Conservation (phyloP, 768 basidiomycete species). For the Psilocybe subaeruginosa region DNA sequence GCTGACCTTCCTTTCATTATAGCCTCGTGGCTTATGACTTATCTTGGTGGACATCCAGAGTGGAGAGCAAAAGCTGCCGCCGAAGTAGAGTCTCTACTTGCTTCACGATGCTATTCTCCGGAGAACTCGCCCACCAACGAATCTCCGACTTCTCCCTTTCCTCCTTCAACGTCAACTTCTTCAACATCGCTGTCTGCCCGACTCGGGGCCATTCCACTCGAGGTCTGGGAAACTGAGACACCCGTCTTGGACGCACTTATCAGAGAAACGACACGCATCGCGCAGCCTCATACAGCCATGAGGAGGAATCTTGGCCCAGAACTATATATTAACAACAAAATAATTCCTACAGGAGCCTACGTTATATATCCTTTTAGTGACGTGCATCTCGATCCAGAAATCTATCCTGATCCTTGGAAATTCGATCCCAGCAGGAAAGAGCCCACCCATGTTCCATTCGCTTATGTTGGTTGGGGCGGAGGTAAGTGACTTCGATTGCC, state of each 20-base stretch:
- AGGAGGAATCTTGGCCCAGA: constrained; percentile 78
- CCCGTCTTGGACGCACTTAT: constrained; percentile 76
- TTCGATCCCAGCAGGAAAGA: constrained; percentile 68
- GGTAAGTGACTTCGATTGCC: constrained; percentile 62
- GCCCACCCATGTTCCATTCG: constrained; percentile 48
- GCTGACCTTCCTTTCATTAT: constrained; percentile 15
- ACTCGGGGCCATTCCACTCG: constrained; percentile 64
- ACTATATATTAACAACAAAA: constrained; percentile 66
- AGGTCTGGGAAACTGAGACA: constrained; percentile 70
- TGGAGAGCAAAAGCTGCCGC: constrained; percentile 64
- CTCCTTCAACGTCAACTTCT: constrained; percentile 5
- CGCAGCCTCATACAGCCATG: constrained; percentile 83
- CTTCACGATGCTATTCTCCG: constrained; percentile 34
- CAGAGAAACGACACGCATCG: constrained; percentile 76
- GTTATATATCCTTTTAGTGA: constrained; percentile 82
- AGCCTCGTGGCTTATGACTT: constrained; percentile 79
- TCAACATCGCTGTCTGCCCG: constrained; percentile 30
- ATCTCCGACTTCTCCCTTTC: constrained; percentile 9
- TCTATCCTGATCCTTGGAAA: constrained; percentile 79
- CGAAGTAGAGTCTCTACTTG: constrained; percentile 63
- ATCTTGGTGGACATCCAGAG: constrained; percentile 65
- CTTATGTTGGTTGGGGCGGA: constrained; percentile 80
- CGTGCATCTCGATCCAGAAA: constrained; percentile 70
- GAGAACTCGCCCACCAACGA: constrained; percentile 16
- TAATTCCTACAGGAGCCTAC: constrained; percentile 74